Conservation (phyloP, 441 rosid genomes). For the Melastoma candidum region DNA sequence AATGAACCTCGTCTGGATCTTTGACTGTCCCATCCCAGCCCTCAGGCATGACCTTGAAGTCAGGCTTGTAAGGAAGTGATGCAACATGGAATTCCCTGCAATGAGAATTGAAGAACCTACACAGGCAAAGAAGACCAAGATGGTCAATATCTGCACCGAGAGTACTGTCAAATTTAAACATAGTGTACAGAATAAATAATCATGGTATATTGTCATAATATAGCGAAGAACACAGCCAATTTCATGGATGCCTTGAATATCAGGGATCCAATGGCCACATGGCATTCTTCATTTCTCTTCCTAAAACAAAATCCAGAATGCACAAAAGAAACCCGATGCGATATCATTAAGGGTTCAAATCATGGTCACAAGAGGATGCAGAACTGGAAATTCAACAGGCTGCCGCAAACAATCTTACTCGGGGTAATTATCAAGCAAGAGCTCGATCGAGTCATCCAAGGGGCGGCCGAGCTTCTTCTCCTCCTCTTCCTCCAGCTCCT, state of each 20-base stretch:
- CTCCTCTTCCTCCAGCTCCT: constrained; percentile 63
- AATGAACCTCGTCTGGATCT: constrained; percentile 85
- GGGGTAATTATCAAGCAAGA: constrained; percentile 74
- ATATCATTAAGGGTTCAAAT: no score
- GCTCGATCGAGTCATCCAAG: constrained; percentile 77
- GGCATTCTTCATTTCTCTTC: not conserved
- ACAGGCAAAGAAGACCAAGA: constrained; percentile 2
- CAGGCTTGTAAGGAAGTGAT: constrained; percentile 79
- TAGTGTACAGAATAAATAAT: no score
- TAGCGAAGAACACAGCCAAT: no score
- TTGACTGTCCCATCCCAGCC: constrained; percentile 92
- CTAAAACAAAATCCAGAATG: not conserved
- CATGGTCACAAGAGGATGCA: not conserved
- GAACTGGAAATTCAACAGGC: not conserved
- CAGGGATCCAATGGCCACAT: no score
- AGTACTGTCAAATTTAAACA: no score
- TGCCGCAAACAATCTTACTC: constrained; percentile 37
- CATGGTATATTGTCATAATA: no score
- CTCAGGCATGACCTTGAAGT: constrained; percentile 93
- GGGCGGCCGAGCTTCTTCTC: constrained; percentile 79
- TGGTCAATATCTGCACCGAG: not conserved
- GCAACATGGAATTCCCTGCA: constrained; percentile 94
- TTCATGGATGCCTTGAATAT: no score
- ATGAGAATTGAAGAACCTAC: constrained; percentile 70
- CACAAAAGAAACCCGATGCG: not conserved